Evolutionary conservation across 1,139 yeast genomes (phyloP).

Genomic region (Yueomyces sp.): DNA sequence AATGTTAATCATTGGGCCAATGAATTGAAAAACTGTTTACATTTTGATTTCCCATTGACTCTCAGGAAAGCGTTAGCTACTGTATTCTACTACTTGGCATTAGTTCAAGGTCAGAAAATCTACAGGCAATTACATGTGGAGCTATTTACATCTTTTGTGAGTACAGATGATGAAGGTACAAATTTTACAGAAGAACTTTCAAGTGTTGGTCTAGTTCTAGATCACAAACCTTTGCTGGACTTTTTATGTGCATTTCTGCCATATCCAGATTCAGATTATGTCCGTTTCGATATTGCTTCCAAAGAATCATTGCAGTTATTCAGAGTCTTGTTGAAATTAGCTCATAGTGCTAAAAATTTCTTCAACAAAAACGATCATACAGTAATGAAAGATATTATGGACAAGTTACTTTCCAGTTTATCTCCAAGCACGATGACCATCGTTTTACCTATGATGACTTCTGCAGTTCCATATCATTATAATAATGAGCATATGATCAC

Average conservation of each 20-base stretch:
- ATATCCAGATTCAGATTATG: constrained; percentile 31
- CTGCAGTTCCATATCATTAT: constrained; percentile 36
- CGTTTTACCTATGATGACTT: constrained; percentile 43
- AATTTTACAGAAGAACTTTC: constrained; percentile 35
- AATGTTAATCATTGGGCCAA: constrained; percentile 81
- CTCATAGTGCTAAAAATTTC: constrained; percentile 28
- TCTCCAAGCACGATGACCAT: constrained; percentile 47
- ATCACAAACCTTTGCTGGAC: constrained; percentile 39
- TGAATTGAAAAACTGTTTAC: constrained; percentile 71
- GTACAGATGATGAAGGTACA: constrained; percentile 23
- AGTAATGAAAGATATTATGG: constrained; percentile 25
- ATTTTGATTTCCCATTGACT: constrained; percentile 65
- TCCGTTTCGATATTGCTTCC: constrained; percentile 22
- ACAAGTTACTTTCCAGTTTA: constrained; percentile 28
- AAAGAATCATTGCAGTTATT: constrained; percentile 26
- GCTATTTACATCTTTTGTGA: constrained; percentile 44
- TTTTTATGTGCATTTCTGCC: constrained; percentile 38
- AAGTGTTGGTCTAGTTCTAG: constrained; percentile 28
- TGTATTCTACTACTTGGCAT: constrained; percentile 61
- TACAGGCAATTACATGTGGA: constrained; percentile 52
- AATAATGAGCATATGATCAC: constrained; percentile 16
- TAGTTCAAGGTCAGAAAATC: constrained; percentile 64
- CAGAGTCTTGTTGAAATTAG: constrained; percentile 26
- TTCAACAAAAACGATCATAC: constrained; percentile 24
- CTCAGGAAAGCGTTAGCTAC: constrained; percentile 50